A percentile compares a stretch with the other conserved stretches of the same genome.
These are phyloP conservation scores for Terana coerulea DNA, from an alignment of 768 basidiomycete genomes.

Conservation along the genomic window DNA sequence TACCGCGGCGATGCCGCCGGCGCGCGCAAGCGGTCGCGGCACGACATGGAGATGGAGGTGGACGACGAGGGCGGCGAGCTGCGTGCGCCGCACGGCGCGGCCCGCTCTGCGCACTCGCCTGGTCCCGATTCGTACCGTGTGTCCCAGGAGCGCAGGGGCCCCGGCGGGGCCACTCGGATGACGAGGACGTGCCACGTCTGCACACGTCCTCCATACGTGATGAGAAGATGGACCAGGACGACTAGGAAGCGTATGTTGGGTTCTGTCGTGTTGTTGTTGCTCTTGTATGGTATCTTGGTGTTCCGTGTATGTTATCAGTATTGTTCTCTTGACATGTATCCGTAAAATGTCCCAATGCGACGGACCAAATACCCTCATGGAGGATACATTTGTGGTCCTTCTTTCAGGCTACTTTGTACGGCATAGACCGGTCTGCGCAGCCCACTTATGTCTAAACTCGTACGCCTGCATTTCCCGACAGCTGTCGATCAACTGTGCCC, in stretches of 20 bases:
- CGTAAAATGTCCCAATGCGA: no score
- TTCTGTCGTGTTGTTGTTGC: not conserved
- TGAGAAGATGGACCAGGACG: conserved; percentile 15
- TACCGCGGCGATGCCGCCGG: conserved; percentile 17
- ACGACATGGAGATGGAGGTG: conserved; percentile 62
- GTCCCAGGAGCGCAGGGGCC: conserved; percentile 13
- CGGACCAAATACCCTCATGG: no score
- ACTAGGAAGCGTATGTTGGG: conserved; percentile 4
- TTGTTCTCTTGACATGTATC: no score
- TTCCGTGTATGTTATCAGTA: not conserved
- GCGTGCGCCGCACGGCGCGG: conserved; percentile 17
- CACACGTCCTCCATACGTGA: conserved; percentile 13
- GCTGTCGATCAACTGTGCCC: not conserved
- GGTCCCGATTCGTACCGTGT: conserved; percentile 9
- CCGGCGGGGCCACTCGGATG: conserved; percentile 20
- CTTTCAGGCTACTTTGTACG: no score
- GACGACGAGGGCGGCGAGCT: conserved; percentile 29
- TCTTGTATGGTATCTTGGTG: not conserved
- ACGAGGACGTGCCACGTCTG: conserved; percentile 14
- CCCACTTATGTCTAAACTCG: not conserved
- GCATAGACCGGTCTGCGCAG: not conserved
- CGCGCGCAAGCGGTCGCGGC: conserved; percentile 52
- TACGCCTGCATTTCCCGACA: not conserved
- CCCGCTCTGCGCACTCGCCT: conserved; percentile 2
- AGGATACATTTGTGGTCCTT: no score